Base-by-base conservation (phyloP, 768 basidiomycete species). In the Suillus lakei region DNA sequence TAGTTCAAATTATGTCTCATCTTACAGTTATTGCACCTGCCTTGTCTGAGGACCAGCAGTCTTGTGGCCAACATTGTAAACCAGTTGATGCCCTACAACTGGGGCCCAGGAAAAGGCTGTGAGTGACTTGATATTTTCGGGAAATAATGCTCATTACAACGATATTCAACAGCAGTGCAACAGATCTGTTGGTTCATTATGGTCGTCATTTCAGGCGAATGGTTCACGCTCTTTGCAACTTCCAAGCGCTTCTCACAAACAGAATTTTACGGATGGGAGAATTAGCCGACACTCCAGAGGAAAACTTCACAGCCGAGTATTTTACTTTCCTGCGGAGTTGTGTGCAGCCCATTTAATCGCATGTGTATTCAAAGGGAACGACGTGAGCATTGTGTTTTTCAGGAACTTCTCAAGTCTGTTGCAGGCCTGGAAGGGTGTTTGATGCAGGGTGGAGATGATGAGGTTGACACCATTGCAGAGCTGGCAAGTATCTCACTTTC, bases 131-230 rank as follows among this genome's bases (percentile, higher is more conserved):
- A 38, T 18, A 12, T 28, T 55, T 21, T 16, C 28, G 23, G 38
- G 12, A 26, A 15, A 51, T 6, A 5, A n/a, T 8, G 15, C 28
- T 50, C 7, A 50, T 53, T 26, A 6, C 48, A 26, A 28, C 26
- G 12, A 16, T 30, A n/a, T 15, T 51, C 32, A 32, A 62, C 26
- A 68, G 69, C 3, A 39, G 43, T 18, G n/a, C 23, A n/a, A 65
- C 66, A 0, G 71, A 72, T 64, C 71, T 71, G 21, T 51, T 73
- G 26, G 64, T 68, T 16, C 70, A 72, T 28, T 64, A 71, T 58
- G 69, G 74, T 2, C 62, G 59, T 2, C 73, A 75, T 50, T 75
- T 75, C 34, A 66, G 72, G 4, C 23, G 66, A 36, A 66, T 68
- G 4, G 59, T 71, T 2, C 68, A 72, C 51, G 64, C 69, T 1